These are phyloP conservation scores for Ganoderma multipileum DNA, from an alignment of 1,284 basidiomycete genomes.

Conservation along the genomic window DNA sequence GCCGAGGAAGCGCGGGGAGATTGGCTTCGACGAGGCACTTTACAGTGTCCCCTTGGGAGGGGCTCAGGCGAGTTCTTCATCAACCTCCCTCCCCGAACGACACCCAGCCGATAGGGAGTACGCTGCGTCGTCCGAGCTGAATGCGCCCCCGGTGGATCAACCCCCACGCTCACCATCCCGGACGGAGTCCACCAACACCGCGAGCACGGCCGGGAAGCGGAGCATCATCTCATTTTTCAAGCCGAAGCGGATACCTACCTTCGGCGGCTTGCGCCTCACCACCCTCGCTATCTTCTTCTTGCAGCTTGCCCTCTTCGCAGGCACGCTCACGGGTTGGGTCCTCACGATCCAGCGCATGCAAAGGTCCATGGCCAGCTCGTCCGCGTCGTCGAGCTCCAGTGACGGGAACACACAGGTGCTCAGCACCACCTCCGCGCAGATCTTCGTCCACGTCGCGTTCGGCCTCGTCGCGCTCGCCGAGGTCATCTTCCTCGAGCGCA, in stretches of 20 bases:
- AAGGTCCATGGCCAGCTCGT: conserved; percentile 6
- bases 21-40: conserved; percentile 60
- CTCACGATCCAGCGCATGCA: conserved; percentile 44
- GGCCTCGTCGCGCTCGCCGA: conserved; percentile 54
- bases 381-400: conserved; percentile 9
- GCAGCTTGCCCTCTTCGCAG: conserved; percentile 54
- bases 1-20: conserved; percentile 69
- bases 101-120: conserved; percentile 66
- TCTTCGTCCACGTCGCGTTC: conserved; percentile 69
- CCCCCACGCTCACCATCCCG: conserved; percentile 30
- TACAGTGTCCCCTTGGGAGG: conserved; percentile 37
- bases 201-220: conserved; percentile 41
- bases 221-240: conserved; percentile 49
- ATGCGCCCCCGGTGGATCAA: conserved; percentile 21
- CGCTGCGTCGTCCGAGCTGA: conserved; percentile 24
- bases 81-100: conserved; percentile 43
- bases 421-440: conserved; percentile 40
- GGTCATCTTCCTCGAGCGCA: conserved; percentile 68
- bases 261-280: conserved; percentile 53
- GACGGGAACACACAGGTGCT: conserved; percentile 18
- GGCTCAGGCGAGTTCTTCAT: conserved; percentile 23
- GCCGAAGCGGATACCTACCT: conserved; percentile 45
- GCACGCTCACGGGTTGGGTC: conserved; percentile 63
- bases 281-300: conserved; percentile 53
- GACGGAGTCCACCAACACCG: conserved; percentile 31